A percentile compares a stretch with the other conserved stretches of the same genome.
Evolutionary conservation across 2,329 filamentous ascomycete species (phyloP).

Genomic region (Penicillium sp.): DNA sequence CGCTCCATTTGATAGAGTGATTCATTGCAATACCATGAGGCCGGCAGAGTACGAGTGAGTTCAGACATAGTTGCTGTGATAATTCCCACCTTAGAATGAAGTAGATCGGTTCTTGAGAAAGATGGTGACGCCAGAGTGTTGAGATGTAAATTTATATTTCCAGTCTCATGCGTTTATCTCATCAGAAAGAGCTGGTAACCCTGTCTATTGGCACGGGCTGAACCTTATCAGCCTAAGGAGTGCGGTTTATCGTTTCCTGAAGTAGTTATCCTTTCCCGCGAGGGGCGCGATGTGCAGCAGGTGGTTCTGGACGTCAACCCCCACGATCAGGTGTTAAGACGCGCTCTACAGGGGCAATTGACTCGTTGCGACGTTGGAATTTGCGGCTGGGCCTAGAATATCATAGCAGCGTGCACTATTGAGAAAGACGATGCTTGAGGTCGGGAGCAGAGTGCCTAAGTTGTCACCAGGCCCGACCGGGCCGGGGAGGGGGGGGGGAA

Average conservation of each 20-base stretch:
- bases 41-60: constrained; percentile 47
- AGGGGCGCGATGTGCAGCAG: background rate
- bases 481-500: background rate
- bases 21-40: constrained; percentile 53
- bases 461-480: background rate
- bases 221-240: constrained; percentile 5
- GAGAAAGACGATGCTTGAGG: background rate
- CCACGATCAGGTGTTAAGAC: background rate
- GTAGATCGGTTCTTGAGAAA: background rate
- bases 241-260: constrained; percentile 32
- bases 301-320: constrained; percentile 5
- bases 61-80: constrained; percentile 28
- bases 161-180: background rate
- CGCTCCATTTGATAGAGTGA: constrained; percentile 52
- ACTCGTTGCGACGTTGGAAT: background rate
- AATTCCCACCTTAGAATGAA: background rate
- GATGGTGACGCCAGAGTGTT: background rate
- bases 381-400: background rate
- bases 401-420: background rate
- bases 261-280: constrained; percentile 31
- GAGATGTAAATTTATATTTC: constrained; percentile 10
- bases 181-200: background rate
- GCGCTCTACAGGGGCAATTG: background rate
- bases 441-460: background rate
- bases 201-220: background rate